A percentile compares a stretch with the other conserved stretches of the same genome.
Evolutionary conservation across 1,284 basidiomycete genomes (phyloP).

Genomic region (Wolfiporia cocos): DNA sequence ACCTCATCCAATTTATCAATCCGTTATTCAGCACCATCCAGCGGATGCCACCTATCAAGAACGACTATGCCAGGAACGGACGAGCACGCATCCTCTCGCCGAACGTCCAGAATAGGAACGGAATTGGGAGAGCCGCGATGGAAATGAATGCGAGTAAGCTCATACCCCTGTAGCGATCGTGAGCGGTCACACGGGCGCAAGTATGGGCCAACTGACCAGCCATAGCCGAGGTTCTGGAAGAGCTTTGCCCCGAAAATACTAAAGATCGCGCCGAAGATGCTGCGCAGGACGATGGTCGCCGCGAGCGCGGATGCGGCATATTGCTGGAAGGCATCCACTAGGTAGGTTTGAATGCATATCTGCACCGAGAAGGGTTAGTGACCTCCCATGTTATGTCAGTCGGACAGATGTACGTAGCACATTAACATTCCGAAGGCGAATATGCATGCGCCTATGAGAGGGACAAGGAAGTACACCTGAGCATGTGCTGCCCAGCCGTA

Average conservation of each 20-base stretch:
- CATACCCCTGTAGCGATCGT: slow-evolving; percentile 4
- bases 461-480: slow-evolving; percentile 7
- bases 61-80: slow-evolving; percentile 4
- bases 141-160: slow-evolving; percentile 8
- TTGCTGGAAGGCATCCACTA: slow-evolving; percentile 7
- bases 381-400: too few species aligned
- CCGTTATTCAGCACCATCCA: too few species aligned
- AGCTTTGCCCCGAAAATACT: slow-evolving; percentile 7
- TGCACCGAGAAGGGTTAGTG: too few species aligned
- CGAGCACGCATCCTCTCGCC: slow-evolving; percentile 6
- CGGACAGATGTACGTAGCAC: slow-evolving; percentile 8
- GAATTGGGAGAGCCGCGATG: slow-evolving; percentile 7
- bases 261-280: slow-evolving; percentile 8
- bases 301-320: slow-evolving; percentile 10
- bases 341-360: slow-evolving; percentile 10
- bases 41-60: too few species aligned
- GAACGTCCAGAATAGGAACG: slow-evolving; percentile 6
- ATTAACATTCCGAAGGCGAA: slow-evolving; percentile 11
- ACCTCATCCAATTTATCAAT: too few species aligned
- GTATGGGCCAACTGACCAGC: slow-evolving; percentile 4
- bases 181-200: not conserved
- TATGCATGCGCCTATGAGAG: slow-evolving; percentile 8
- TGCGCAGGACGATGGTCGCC: slow-evolving; percentile 6
- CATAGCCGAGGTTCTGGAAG: slow-evolving; percentile 6
- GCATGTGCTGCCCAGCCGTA: slow-evolving; percentile 15